Base-by-base conservation (phyloP, 2,329 filamentous ascomycete genomes). In the Capronia americana region DNA sequence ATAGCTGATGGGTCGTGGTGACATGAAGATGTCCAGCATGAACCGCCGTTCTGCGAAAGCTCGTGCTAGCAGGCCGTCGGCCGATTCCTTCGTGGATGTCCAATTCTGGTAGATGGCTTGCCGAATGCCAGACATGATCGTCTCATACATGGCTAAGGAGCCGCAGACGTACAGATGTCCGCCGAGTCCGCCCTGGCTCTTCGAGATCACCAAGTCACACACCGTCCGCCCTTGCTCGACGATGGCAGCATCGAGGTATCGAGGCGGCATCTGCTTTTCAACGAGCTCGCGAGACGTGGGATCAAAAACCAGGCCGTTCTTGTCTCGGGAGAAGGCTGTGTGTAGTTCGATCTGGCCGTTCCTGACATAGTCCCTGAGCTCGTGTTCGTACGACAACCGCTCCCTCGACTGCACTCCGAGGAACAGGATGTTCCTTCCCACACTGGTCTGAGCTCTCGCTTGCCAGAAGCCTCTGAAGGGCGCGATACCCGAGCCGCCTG, bases 11-110 rank as follows among this genome's bases (percentile, higher is more conserved):
- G 84, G 80, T 64, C 82, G 83, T 1, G 84, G 84, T 0, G 83
- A 82, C 84, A 86, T 86, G 73, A 86, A 86, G 48, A 86, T 83
- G 65, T 86, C 84, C 0, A 86, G 74, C 84, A 86, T 86, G 71
- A 86, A 84, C 5, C 84, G 79, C 0, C 84, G 78, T 73, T 86
- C 84, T 0, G 84, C 84, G 64, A 86, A 86, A 0, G 84, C 84
- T 26, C 80, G 82, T 69, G 83, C 81, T 58, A 86, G 73, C 57
- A 86, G 80, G 34, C 79, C 73, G 61, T 86, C 84, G 0, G 82
- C 81, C 0, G 80, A 81, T 38, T 84, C 81, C 77, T 84, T 83
- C 0, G 82, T 85, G 1, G 83, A 79, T 2, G 82, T 82, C 48
- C 82, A 79, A 69, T 85, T 80, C 24, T 81, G 83, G 68, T 85